phyloP scores from a whole-genome alignment of 2,329 filamentous ascomycete genomes.

The Chlorencoelia australis region DNA sequence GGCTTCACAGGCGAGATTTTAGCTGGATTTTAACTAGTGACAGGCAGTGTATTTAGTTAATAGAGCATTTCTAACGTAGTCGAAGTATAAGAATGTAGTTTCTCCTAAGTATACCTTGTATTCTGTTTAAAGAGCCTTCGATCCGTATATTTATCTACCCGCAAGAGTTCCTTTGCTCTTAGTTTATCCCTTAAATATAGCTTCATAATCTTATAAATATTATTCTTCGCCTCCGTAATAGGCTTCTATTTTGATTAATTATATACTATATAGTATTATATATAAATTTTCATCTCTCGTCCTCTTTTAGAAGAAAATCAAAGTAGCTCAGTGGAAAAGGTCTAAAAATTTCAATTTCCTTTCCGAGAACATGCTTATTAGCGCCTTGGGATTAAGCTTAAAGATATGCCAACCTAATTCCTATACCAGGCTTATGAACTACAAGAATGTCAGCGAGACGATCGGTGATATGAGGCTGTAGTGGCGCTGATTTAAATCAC shows the following conservation, averaged over 20 bases:
- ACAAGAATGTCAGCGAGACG: conserved; percentile 5
- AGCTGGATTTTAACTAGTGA: too few species aligned
- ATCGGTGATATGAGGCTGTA: background rate
- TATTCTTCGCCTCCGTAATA: conserved; percentile 10
- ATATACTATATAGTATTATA: conserved; percentile 3
- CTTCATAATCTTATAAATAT: conserved; percentile 18
- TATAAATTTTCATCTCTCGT: conserved; percentile 13
- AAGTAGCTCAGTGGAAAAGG: conserved; percentile 12
- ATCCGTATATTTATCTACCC: too few species aligned
- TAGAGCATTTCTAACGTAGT: too few species aligned
- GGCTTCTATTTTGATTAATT: conserved; percentile 15
- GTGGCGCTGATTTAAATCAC: conserved; percentile 3
- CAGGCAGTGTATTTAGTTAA: too few species aligned
- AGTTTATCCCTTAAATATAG: conserved; percentile 19
- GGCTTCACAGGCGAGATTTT: too few species aligned
- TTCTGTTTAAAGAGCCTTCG: too few species aligned
- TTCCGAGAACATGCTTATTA: conserved; percentile 12
- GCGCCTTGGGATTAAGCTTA: conserved; percentile 15
- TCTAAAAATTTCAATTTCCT: conserved; percentile 13
- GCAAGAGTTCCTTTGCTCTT: conserved; percentile 16
- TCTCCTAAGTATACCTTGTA: too few species aligned
- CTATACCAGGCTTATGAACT: conserved; percentile 16
- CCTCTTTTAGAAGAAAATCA: conserved; percentile 11
- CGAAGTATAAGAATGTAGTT: too few species aligned
- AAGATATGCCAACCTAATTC: conserved; percentile 15